Base-by-base conservation (phyloP, 257 asterid species). In the Mitragyna speciosa region DNA sequence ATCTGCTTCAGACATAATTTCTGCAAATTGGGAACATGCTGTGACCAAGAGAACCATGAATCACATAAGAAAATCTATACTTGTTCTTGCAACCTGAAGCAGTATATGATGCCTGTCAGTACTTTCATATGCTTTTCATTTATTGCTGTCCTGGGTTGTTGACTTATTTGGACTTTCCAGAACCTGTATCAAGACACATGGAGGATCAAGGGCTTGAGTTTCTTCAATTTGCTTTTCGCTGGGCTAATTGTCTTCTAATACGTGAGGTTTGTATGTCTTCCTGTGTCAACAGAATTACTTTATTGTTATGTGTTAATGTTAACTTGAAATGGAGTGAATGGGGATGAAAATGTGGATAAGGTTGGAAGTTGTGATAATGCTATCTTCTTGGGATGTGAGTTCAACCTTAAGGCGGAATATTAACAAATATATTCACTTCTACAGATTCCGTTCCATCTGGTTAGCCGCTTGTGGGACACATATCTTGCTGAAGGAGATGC, bases 401-500 rank as follows among this genome's bases (percentile, higher is more conserved):
- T n/a, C 65, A 33, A 64, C 82, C 43, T 30, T 49, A 74, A 59
- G 64, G 20, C 70, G 48, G 24, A 70, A 49, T 82, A 30, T 79
- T 86, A 75, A 87, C 65, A 69, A 78, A 85, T 72, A 73, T 39
- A 52, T 70, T 43, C 31, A 47, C 24, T 76, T 76, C 43, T 82
- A 72, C 85, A 94, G 99, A 93, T 95, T 76, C 99, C 98, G 0
- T 93, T 95, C 83, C 81, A 85, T 83, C 97, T 95, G 17, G 97
- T 95, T 84, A 88, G 89, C 76, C 98, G 99, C 76, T 85, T 95
- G 84, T 95, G 99, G 99, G 99, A 95, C 81, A 95, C 99, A 7
- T 95, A 95, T 89, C 97, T 95, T 84, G 98, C 99, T 9, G 99
- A 95, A 93, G 99, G 97, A 83, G 99, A 95, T 87, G 96, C 95